Evolutionary conservation across 257 asterid genomes (phyloP).

Genomic region (Solanum rostratum): DNA sequence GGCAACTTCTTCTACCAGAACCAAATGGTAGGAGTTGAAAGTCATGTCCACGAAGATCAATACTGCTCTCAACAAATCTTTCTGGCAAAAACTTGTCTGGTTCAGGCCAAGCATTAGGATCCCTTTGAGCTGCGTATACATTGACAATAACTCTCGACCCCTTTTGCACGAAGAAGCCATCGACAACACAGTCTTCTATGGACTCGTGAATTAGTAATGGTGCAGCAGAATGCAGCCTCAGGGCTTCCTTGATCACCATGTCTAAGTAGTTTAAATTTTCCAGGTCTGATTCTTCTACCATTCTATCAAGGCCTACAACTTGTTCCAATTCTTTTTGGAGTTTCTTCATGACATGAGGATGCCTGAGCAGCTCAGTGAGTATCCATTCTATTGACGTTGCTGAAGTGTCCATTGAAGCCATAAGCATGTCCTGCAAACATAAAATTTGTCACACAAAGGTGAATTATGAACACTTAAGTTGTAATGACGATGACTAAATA

Average conservation of each 20-base stretch:
- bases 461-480: background rate
- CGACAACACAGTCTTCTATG: slow-evolving; percentile 11
- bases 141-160: slow-evolving; percentile 1
- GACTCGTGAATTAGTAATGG: slow-evolving; percentile 12
- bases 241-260: slow-evolving; percentile 14
- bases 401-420: slow-evolving; percentile 17
- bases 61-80: background rate
- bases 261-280: slow-evolving; percentile 2
- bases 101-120: slow-evolving; percentile 13
- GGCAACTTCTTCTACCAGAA: slow-evolving; percentile 19
- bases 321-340: slow-evolving; percentile 11
- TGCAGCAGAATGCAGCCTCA: slow-evolving; percentile 18
- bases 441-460: background rate
- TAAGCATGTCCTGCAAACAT: slow-evolving; percentile 13
- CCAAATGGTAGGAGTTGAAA: slow-evolving; percentile 19
- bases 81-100: slow-evolving; percentile 16
- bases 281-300: slow-evolving; percentile 9
- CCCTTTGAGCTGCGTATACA: slow-evolving; percentile 7
- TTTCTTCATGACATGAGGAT: slow-evolving; percentile 6
- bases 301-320: slow-evolving; percentile 9
- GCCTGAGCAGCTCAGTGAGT: slow-evolving; percentile 9
- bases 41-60: slow-evolving; percentile 12
- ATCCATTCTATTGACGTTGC: slow-evolving; percentile 11
- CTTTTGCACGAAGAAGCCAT: slow-evolving; percentile 5
- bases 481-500: background rate